Conservation (phyloP, 805 yeast genomes). For the Wickerhamiella parazyma region DNA sequence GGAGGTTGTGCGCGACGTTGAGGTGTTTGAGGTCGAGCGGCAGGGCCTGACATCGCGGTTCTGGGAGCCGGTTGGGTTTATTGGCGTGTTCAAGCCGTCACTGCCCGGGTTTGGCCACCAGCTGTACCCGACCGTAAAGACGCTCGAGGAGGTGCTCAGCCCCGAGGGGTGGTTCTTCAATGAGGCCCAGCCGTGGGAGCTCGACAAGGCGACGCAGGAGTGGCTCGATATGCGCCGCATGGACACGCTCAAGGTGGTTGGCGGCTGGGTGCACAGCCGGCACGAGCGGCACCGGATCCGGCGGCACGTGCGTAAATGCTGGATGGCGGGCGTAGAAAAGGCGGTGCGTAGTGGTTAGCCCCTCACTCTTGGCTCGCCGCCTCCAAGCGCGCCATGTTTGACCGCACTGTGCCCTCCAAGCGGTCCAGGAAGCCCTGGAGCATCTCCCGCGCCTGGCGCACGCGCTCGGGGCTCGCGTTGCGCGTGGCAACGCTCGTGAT, state of each 20-base stretch:
- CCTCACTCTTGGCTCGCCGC: too few relatives aligned
- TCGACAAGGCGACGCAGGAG: conserved; percentile 38
- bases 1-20: conserved; percentile 49
- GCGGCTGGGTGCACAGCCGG: conserved; percentile 29
- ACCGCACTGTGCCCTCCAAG: conserved; percentile 1
- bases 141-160: conserved; percentile 42
- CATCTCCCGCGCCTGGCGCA: background rate
- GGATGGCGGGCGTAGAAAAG: background rate
- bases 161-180: conserved; percentile 68
- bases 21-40: conserved; percentile 61
- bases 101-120: conserved; percentile 32
- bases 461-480: background rate
- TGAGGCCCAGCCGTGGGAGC: conserved; percentile 45
- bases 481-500: conserved; percentile 4
- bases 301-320: conserved; percentile 5
- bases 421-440: conserved; percentile 3
- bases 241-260: conserved; percentile 20
- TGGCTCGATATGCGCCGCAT: conserved; percentile 42
- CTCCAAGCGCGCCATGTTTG: conserved; percentile 3
- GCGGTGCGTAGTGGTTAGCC: too few relatives aligned
- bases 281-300: background rate
- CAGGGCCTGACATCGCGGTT: conserved; percentile 45
- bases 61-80: conserved; percentile 48
- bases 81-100: conserved; percentile 42
- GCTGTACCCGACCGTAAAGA: conserved; percentile 43